Base-by-base conservation (phyloP, 345 rosid genomes). In the Syzygium grande region DNA sequence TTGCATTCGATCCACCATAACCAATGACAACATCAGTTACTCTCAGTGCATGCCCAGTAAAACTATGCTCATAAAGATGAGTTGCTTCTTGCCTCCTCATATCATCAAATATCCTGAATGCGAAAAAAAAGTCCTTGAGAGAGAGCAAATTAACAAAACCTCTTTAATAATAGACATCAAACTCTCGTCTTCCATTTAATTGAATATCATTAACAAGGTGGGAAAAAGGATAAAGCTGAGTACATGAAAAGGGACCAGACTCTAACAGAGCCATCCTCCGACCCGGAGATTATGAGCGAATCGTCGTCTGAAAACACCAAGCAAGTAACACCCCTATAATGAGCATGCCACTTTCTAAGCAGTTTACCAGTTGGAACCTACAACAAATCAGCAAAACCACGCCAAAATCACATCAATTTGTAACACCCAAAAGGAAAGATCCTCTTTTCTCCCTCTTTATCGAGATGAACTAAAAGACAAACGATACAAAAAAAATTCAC, bases 181-280 rank as follows among this genome's bases (percentile, higher is more conserved):
- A 38, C 46, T 5, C 23, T 29, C 14, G 12, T 63, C 54, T 49
- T 34, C 68, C 6, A 9, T 52, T 46, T 21, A 29, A 86, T 15
- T 49, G 22, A 29, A 58, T 5, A 83, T 38, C 23, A 13, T 61
- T 61, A 68, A 61, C 30, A 63, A 63, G 53, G 83, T 46, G 83
- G 49, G 49, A n/a, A 68, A 59, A 85, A 79, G 77, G 86, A 11
- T n/a, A 56, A 78, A 30, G 80, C 59, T 30, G 41, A 84, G 52
- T 91, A 98, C 99, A 87, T 90, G 90, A 92, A 89, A 86, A 96
- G 96, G 27, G 98, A 92, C 99, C 99, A 98, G 14, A 96, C 95
- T 95, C 94, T 90, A 88, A 98, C 91, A 55, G 93, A 90, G 86
- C 98, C 95, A 87, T 96, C 96, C 90, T 94, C 94, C 2, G 99